Percentiles rank a stretch among this genome's conserved stretches.
Evolutionary conservation across 352 stramenopile species (phyloP).

Genomic region (Saprolegnia diclina): DNA sequence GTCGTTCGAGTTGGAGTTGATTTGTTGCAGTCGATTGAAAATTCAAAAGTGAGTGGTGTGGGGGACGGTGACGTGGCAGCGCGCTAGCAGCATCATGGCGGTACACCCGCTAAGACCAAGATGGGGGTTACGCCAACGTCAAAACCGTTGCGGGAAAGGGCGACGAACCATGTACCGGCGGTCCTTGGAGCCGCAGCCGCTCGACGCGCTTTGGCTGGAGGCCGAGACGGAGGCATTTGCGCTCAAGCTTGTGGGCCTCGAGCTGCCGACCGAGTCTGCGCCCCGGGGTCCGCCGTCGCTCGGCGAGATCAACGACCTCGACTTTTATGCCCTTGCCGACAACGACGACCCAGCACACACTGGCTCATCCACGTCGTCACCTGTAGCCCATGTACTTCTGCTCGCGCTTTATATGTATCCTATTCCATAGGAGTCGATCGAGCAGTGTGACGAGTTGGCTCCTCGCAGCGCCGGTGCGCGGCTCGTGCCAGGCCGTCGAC

Average conservation of each 20-base stretch:
- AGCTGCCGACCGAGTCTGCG: too few species aligned
- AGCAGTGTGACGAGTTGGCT: not conserved
- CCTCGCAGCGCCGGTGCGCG: not conserved
- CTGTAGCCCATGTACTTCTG: not conserved
- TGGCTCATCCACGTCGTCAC: not conserved
- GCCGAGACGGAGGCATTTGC: conserved; percentile 16
- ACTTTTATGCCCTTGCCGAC: not conserved
- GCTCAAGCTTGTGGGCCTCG: not conserved
- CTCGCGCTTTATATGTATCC: too few species aligned
- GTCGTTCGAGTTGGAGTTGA: too few species aligned
- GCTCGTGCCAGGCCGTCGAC: too few species aligned
- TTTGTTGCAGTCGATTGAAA: too few species aligned
- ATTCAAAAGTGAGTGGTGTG: too few species aligned
- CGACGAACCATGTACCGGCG: not conserved
- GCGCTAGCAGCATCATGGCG: too few species aligned
- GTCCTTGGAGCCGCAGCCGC: not conserved
- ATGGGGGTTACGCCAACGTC: not conserved
- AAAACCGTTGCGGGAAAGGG: not conserved
- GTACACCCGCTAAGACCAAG: too few species aligned
- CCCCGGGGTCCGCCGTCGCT: not conserved
- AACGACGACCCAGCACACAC: not conserved
- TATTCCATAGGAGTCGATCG: too few species aligned
- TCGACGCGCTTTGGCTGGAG: conserved; percentile 7
- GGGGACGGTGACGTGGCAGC: too few species aligned
- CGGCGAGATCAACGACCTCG: not conserved